phyloP scores from a whole-genome alignment of 164 flowering plant species.

The Vitis labrusca region DNA sequence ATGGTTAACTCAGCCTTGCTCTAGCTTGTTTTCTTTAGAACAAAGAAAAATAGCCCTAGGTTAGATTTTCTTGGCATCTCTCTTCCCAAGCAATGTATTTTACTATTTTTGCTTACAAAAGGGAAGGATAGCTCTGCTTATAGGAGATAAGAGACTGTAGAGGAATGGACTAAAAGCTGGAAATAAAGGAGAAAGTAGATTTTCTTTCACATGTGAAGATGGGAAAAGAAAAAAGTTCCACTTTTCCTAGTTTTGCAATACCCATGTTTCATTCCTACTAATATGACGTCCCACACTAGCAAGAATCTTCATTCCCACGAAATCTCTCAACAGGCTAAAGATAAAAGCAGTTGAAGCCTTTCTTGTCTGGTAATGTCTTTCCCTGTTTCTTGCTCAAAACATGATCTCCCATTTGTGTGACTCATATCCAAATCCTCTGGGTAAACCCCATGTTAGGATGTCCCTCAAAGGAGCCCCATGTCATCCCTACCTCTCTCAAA shows the following conservation, averaged over 20 bases:
- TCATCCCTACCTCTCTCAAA: no score
- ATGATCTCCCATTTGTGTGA: no score
- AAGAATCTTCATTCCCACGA: constrained; percentile 9
- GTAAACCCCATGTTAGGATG: no score
- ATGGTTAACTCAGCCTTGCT: no score
- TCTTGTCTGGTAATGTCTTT: neutral
- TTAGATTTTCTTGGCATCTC: no score
- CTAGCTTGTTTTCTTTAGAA: no score
- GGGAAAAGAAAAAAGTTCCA: constrained; percentile 1
- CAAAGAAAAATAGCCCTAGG: no score
- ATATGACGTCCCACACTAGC: constrained; percentile 2
- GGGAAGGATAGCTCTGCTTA: neutral
- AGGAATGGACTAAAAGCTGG: constrained; percentile 1
- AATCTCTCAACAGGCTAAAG: constrained; percentile 1
- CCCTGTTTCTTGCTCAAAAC: no score
- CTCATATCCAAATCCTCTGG: no score
- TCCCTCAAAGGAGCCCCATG: no score
- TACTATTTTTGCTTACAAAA: no score
- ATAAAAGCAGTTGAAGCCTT: neutral
- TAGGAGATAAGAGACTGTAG: neutral
- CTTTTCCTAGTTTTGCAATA: constrained; percentile 5
- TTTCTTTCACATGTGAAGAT: constrained; percentile 4
- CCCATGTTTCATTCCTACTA: constrained; percentile 4
- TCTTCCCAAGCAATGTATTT: no score
- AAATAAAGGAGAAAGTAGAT: neutral